These are phyloP conservation scores for Exophiala alcalophila DNA, from an alignment of 2,329 filamentous ascomycete genomes.

Conservation along the genomic window DNA sequence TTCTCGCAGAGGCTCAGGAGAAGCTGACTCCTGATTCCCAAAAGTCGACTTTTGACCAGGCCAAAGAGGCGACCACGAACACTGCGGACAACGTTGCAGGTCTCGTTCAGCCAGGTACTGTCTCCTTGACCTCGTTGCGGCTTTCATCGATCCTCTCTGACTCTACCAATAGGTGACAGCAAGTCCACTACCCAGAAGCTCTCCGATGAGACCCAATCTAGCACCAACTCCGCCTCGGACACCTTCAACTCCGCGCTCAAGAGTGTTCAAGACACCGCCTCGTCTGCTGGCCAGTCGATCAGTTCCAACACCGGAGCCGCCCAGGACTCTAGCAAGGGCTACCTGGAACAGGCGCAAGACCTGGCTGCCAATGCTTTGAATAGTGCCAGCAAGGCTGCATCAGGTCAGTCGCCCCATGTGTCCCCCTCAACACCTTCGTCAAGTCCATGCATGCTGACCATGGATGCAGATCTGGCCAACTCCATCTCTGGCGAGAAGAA, in stretches of 20 bases:
- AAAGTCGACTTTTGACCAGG: conserved; percentile 61
- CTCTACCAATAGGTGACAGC: conserved; percentile 41
- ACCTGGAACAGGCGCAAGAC: conserved; percentile 26
- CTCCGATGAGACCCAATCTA: conserved; percentile 38
- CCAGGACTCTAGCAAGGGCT: conserved; percentile 15
- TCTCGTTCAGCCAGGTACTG: conserved; percentile 35
- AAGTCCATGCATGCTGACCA: conserved; percentile 11
- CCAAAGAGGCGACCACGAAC: conserved; percentile 56
- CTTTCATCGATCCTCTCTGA: conserved; percentile 2
- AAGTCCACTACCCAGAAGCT: conserved; percentile 56
- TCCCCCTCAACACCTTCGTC: not conserved
- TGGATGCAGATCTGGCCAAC: conserved; percentile 24
- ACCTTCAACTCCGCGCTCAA: conserved; percentile 12
- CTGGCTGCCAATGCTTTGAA: conserved; percentile 27
- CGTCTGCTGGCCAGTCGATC: conserved; percentile 7
- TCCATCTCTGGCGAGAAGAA: conserved; percentile 28
- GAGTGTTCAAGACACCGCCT: conserved; percentile 19
- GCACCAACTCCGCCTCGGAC: conserved; percentile 12
- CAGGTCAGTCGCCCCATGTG: conserved; percentile 16
- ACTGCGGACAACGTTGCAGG: conserved; percentile 53
- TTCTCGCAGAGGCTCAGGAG: conserved; percentile 49
- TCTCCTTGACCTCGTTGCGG: not conserved
- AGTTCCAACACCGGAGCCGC: conserved; percentile 14
- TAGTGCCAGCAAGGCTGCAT: conserved; percentile 25
- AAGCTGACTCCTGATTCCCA: conserved; percentile 56